Evolutionary conservation across 495 filamentous ascomycete species (phyloP), one percentile per base, ranked within the genome.

Genomic region (Emericellopsis terricola): DNA sequence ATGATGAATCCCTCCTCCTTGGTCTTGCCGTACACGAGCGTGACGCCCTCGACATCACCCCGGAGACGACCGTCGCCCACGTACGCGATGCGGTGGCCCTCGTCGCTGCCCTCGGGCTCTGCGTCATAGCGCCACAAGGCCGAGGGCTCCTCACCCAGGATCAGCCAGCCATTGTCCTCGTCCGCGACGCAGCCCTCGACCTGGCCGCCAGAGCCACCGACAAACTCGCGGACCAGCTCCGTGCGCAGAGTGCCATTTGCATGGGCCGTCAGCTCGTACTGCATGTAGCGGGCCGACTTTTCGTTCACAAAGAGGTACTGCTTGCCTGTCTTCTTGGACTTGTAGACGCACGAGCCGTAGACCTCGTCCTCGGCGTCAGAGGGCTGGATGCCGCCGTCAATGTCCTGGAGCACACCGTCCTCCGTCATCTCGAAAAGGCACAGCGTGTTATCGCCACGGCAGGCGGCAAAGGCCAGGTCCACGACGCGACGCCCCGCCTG

Each of bases 271-370:
- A 56, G 29, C 15, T 51, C 47, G 19, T 49, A 55, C 31, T 57
- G 51, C 14, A 56, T 47, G 31, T 51, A 51, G 15, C 51, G 41
- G 8, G 54, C 48, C 2, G 45, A 44, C 32, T 56, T 57, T 3
- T 53, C 48, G 19, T 56, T 57, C 28, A 48, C 47, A 20, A 55
- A 56, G n/a, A 56, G 45, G 28, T 51, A 55, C 18, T 49, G 42
- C 20, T 53, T 52, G 31, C 39, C 46, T 26, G 28, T 47, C 13
- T 19, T 46, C 8, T 34, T 41, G 9, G 46, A 49, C 8, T 20
- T 41, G 29, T 49, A 52, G n/a, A 43, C 41, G n/a, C 45, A 48
- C 28, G 41, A 48, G 19, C 45, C 43, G 17, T 46, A 49, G 10
- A 46, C 44, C 7, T 42, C 18, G 29, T 45, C 46, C 21, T 38